Conservation (phyloP, 352 stramenopile species). For the Phytophthora kernoviae region DNA sequence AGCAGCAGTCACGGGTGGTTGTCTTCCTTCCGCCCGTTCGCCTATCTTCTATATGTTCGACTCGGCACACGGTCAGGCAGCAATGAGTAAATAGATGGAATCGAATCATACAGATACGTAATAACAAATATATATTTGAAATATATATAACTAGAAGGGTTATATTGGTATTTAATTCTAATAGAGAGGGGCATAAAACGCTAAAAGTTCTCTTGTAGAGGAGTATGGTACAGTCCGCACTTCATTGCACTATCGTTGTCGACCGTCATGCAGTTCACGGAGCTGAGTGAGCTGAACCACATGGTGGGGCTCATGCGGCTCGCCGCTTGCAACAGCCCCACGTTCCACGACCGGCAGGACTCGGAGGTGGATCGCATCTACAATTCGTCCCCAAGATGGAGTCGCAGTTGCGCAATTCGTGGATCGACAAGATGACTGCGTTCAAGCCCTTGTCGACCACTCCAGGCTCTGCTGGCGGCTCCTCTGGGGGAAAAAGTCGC, state of each 20-base stretch:
- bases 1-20: not conserved
- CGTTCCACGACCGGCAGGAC: constrained; percentile 90
- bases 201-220: not conserved
- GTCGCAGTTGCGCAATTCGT: constrained; percentile 85
- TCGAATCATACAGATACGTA: not conserved
- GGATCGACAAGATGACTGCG: constrained; percentile 87
- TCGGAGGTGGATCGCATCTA: constrained; percentile 91
- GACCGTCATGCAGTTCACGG: constrained; percentile 83
- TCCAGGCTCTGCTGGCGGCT: constrained; percentile 3
- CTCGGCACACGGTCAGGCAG: not conserved
- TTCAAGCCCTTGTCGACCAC: constrained; percentile 59
- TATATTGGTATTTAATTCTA: not conserved
- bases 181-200: not conserved
- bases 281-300: constrained; percentile 87
- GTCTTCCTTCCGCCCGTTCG: not conserved
- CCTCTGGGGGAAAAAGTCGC: constrained; percentile 53
- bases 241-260: too few relatives aligned
- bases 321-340: constrained; percentile 82
- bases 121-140: not conserved
- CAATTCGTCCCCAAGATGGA: constrained; percentile 91
- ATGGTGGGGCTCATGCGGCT: constrained; percentile 85
- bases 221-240: constrained; percentile 1
- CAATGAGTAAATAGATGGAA: too few relatives aligned
- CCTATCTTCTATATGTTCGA: not conserved
- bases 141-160: not conserved